A percentile compares a stretch with the other conserved stretches of the same genome.
phyloP scores from a whole-genome alignment of 177 flowering plant species.

The Vitis hybrid region DNA sequence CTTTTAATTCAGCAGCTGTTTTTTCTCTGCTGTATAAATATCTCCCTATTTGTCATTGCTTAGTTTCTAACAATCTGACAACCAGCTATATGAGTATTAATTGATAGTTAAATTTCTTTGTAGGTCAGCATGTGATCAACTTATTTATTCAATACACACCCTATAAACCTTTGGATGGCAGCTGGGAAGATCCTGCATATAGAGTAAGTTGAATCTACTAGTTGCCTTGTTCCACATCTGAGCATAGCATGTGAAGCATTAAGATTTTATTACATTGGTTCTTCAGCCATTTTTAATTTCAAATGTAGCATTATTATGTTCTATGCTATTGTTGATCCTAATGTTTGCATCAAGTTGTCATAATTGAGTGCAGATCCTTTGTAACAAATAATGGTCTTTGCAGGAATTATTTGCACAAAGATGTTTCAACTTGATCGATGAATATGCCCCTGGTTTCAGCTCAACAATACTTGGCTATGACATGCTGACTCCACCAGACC shows the following conservation, averaged over 20 bases:
- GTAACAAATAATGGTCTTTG: constrained; percentile 7
- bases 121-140: constrained; percentile 79
- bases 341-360: not conserved
- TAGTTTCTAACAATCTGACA: no score
- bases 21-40: no score
- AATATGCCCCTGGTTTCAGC: constrained; percentile 92
- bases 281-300: not conserved
- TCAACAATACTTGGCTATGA: constrained; percentile 84
- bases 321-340: not conserved
- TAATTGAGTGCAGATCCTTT: not conserved
- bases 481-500: constrained; percentile 95
- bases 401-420: constrained; percentile 81
- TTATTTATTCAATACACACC: constrained; percentile 93
- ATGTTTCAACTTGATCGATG: constrained; percentile 83
- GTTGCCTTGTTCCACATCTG: not conserved
- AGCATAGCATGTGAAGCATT: not conserved
- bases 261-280: not conserved
- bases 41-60: no score
- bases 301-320: not conserved
- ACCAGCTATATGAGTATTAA: no score
- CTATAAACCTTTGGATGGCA: constrained; percentile 73
- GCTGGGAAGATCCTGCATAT: constrained; percentile 78
- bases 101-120: not conserved
- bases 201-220: constrained; percentile 30
- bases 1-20: no score